Base-by-base conservation (phyloP, 345 rosid genomes). In the Nasturtium officinale region DNA sequence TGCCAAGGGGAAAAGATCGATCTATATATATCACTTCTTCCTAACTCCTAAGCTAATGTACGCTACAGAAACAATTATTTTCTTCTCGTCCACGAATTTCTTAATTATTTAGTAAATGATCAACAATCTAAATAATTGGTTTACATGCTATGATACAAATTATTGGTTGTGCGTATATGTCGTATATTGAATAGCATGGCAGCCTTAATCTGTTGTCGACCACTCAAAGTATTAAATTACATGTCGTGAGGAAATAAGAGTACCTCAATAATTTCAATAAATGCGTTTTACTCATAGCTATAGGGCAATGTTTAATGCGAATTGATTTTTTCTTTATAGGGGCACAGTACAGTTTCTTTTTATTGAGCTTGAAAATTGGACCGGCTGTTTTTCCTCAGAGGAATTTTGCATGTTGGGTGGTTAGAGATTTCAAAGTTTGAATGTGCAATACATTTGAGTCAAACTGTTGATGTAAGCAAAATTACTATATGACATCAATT, bases 401-500 rank as follows among this genome's bases (percentile, higher is more conserved):
- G 18, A 69, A 52, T 45, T 42, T 53, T 54, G 74, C 73, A 69
- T 76, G 70, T 61, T 45, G 35, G 62, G 71, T 76, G 35, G 71
- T 69, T 76, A 62, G 53, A 71, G 42, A 68, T n/a, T 61, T 62
- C 35, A 26, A 53, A 47, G 43, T 62, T 69, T 69, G 71, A 76
- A 53, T 45, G 16, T 61, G 43, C 42, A 69, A 61, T n/a, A 76
- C 38, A 61, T 67, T 7, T 54, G 26, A 61, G 64, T 75, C 74
- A 68, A 75, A 75, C 21, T 61, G 50, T 43, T 46, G 69, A 69
- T 61, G 74, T 55, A 69, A 69, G 51, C 75, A 54, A 61, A 64
- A 15, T 54, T 54, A 35, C 59, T 30, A 69, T 30, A 69, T 76
- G 75, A 62, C 79, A 75, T 75, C 69, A 17, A 9, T 51, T 13